Evolutionary conservation across 2,329 filamentous ascomycete species (phyloP).

Genomic region (Fusarium piperis): DNA sequence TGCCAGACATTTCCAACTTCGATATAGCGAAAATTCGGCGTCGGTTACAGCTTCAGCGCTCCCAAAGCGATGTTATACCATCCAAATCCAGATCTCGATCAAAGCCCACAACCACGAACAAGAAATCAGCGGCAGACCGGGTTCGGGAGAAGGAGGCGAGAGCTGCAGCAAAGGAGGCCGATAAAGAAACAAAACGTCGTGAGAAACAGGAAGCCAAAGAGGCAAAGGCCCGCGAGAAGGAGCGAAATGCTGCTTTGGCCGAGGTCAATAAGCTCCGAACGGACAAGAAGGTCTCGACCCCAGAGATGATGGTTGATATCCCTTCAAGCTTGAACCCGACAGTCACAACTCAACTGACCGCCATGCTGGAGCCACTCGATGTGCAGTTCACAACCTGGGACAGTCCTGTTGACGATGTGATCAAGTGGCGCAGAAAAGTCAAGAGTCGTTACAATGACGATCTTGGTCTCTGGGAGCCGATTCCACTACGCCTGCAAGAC

Average conservation of each 20-base stretch:
- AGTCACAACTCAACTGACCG: slow-evolving; percentile 56
- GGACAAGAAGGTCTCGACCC: slow-evolving; percentile 77
- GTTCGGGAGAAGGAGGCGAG: slow-evolving; percentile 56
- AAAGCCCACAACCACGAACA: slow-evolving; percentile 36
- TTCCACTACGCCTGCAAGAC: slow-evolving; percentile 57
- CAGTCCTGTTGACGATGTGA: slow-evolving; percentile 60
- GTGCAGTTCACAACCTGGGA: slow-evolving; percentile 58
- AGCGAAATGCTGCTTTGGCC: slow-evolving; percentile 71
- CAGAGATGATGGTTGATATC: slow-evolving; percentile 82
- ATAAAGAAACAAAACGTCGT: slow-evolving; percentile 64
- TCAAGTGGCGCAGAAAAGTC: slow-evolving; percentile 77
- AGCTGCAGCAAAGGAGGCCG: slow-evolving; percentile 59
- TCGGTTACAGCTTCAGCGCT: slow-evolving; percentile 41
- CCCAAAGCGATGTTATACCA: slow-evolving; percentile 45
- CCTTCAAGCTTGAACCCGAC: slow-evolving; percentile 63
- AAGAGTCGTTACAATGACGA: slow-evolving; percentile 70
- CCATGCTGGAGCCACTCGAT: slow-evolving; percentile 61
- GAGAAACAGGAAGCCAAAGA: slow-evolving; percentile 70
- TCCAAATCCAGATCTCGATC: slow-evolving; percentile 34
- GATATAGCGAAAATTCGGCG: slow-evolving; percentile 46
- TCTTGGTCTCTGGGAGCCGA: slow-evolving; percentile 72
- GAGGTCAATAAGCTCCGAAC: slow-evolving; percentile 78
- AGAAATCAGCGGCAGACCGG: slow-evolving; percentile 50
- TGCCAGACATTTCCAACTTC: slow-evolving; percentile 59
- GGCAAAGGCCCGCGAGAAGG: slow-evolving; percentile 70